Base-by-base conservation (phyloP, 106 monocot species). In the Dioscorea dumetorum region DNA sequence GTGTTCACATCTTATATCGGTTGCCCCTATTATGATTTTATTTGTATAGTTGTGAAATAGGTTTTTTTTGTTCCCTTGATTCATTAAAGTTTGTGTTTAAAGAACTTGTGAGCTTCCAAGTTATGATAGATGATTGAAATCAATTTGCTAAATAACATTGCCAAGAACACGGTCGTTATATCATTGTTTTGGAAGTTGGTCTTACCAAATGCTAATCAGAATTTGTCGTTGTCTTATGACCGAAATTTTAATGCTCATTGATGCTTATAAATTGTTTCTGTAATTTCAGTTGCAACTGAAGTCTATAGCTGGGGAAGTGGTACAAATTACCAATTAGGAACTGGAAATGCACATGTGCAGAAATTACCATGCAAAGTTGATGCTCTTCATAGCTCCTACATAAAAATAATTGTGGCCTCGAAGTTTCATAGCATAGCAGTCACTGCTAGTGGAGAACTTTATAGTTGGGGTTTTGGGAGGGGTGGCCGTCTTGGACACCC, bases 241-340 rank as follows among this genome's bases (percentile, higher is more conserved):
- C 6, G 6, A 41, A 3, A 8, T 41, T 10, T 5, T 41, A 41
- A 41, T 41, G 41, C 41, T 41, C 10, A 6, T 73, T 54, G 22
- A 16, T 24, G 68, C 51, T 34, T 63, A 7, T 13, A 24, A 13
- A 49, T 51, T 84, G 53, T n/a, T 67, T 69, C 24, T 71, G 13
- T 73, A 57, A 32, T 74, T 81, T 68, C 70, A 99, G 93, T 93
- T 83, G 72, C 73, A 5, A 93, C 87, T 11, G 93, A 99, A 74
- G 85, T 99, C 49, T 90, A 77, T 64, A 99, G 93, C 70, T 99
- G 99, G 99, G 99, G 99, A 69, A 99, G 93, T 73, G 99, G 99
- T 57, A 85, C 93, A 67, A 99, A 99, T 70, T 99, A 99, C 76
- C 99, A 99, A 64, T 85, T 99, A 58, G 99, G 99, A 66, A 99